Evolutionary conservation across 106 monocot genomes (phyloP), one percentile per base, ranked within the genome.

Genomic region (Platanthera guangdongensis): DNA sequence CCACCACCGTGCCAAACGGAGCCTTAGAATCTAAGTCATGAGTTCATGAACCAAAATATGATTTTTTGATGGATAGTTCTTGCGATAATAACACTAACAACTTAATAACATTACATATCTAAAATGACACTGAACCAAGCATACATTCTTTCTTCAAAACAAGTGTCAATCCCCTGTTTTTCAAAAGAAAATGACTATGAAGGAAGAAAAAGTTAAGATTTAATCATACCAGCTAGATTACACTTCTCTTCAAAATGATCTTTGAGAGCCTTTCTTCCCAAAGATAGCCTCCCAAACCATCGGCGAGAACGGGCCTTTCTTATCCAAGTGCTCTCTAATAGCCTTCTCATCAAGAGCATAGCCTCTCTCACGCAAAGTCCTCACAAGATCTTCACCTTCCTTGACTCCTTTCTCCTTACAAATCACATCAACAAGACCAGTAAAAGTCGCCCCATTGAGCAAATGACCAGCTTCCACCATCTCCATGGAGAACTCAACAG

Each of bases 311-410:
- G 97, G 93, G 3, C 97, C 97, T 78, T 89, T 99, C 88, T 94
- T 94, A 68, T 99, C 88, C 84, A 99, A 77, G 73, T 99, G 83
- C 76, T 94, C 97, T 30, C 92, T 91, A n/a, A 94, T 77, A 47
- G 83, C 85, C 77, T 81, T 94, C 45, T 94, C 94, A 83, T 99
- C 97, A 48, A 92, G 69, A 48, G 84, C 84, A 75, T 88, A 85
- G 46, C 90, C 84, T 62, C 84, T 88, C 80, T 94, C 89, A 51
- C 83, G 76, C 80, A 99, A 84, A 52, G 73, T 83, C 78, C 55
- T 89, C 30, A 99, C 76, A 67, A 89, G 55, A 14, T 60, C 75
- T 32, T 77, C 83, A 72, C 83, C 91, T 76, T 91, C 89, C 79
- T 94, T 89, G 50, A 83, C 68, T 13, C 97, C 91, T 68, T 92